Evolutionary conservation across 2,329 filamentous ascomycete species (phyloP), one percentile per base, ranked within the genome.

Genomic region (Nemania serpens): DNA sequence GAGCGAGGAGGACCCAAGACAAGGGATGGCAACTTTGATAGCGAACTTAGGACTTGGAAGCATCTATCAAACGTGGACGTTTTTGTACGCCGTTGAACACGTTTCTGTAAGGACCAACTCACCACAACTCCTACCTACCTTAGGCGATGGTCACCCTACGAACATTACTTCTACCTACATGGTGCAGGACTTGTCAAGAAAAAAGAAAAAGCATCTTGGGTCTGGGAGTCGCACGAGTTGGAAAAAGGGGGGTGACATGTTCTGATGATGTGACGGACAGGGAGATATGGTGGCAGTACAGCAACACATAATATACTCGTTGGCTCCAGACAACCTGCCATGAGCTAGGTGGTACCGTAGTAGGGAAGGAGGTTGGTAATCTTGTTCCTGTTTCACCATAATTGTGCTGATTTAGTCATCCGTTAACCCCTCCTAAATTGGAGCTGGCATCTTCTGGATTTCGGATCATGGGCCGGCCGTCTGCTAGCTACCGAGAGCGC

Each of bases 331-430:
- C 45, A 22, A 22, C 15, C 3, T 29, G 22, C 41, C 34, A 52
- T 34, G 6, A 17, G 5, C 11, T 25, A 17, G n/a, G 18, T n/a
- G 25, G 25, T n/a, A n/a, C n/a, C n/a, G 25, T 29, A 29, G 25
- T 29, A 29, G 25, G 25, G 25, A 29, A 29, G 25, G 25, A 49
- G 39, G 29, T 47, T 17, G 39, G 29, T 53, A 49, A 57, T 57
- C 48, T 57, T 48, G 48, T 51, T 53, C 36, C 33, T 17, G 52
- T 42, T 52, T 57, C 54, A 52, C 18, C 18, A 22, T 18, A 13
- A 45, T 50, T 57, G 12, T 29, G 34, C 36, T 17, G 20, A 43
- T 43, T 50, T 43, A 20, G 22, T 41, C 13, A 29, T 50, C 46
- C 49, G 46, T 25, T 9, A 41, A 17, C 13, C 33, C 20, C 33